A percentile compares a stretch with the other conserved stretches of the same genome.
Evolutionary conservation across 345 rosid genomes (phyloP).

Genomic region (Cardamine chenopodiifolia): DNA sequence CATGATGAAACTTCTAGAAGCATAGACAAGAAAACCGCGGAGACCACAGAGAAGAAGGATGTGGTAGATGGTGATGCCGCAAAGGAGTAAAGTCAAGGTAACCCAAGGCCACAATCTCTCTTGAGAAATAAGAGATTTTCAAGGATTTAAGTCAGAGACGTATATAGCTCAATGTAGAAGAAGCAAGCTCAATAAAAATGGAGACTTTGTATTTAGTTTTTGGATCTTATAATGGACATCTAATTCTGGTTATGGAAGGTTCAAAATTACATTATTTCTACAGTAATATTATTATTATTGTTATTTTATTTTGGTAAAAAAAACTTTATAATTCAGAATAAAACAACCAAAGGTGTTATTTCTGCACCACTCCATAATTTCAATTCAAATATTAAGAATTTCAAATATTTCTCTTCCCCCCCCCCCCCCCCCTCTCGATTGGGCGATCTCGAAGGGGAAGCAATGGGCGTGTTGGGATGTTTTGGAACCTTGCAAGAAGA

Average conservation of each 20-base stretch:
- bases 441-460: constrained; percentile 1
- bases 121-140: neutral
- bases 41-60: constrained; percentile 29
- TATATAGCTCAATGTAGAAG: constrained; percentile 35
- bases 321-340: neutral
- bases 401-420: constrained; percentile 4
- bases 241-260: constrained; percentile 9
- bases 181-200: constrained; percentile 27
- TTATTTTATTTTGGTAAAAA: neutral
- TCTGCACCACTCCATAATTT: neutral
- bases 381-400: constrained; percentile 12
- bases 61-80: constrained; percentile 30
- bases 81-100: constrained; percentile 21
- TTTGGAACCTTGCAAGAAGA: constrained; percentile 89
- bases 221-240: constrained; percentile 10
- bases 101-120: neutral
- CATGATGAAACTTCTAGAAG: constrained; percentile 28
- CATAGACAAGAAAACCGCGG: constrained; percentile 19
- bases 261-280: neutral
- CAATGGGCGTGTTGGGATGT: constrained; percentile 95
- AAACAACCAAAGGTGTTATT: neutral
- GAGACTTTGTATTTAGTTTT: constrained; percentile 12
- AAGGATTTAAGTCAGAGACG: constrained; percentile 20
- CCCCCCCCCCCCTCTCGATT: neutral
- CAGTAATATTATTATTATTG: neutral